Evolutionary conservation across 2,329 filamentous ascomycete genomes (phyloP).

Genomic region (Diaporthe caulivora): DNA sequence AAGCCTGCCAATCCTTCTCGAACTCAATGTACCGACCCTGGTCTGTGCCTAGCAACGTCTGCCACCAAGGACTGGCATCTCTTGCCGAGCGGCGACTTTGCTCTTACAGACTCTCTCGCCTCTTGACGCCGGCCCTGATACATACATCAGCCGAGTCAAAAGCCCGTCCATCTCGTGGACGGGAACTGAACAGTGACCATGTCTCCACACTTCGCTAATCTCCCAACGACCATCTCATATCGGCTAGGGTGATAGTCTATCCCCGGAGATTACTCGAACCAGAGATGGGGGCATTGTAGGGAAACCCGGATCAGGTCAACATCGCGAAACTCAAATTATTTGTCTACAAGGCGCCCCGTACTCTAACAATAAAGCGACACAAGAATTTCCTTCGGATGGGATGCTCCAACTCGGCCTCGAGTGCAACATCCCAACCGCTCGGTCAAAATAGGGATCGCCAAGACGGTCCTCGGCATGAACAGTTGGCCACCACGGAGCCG

Average conservation of each 20-base stretch:
- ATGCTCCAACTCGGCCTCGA: conserved; percentile 5
- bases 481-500: conserved; percentile 23
- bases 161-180: conserved; percentile 33
- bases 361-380: conserved; percentile 21
- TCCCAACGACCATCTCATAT: conserved; percentile 37
- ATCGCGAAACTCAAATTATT: conserved; percentile 36
- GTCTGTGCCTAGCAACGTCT: background rate
- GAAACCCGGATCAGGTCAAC: conserved; percentile 34
- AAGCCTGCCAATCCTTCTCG: conserved; percentile 22
- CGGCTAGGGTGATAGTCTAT: conserved; percentile 38
- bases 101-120: conserved; percentile 37
- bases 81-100: conserved; percentile 28
- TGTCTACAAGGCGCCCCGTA: background rate
- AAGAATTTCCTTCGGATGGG: conserved; percentile 1
- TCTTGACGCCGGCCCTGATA: conserved; percentile 30
- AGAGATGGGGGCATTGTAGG: conserved; percentile 13
- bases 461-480: conserved; percentile 38
- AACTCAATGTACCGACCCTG: conserved; percentile 23
- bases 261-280: conserved; percentile 40
- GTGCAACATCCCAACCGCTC: conserved; percentile 13
- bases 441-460: conserved; percentile 30
- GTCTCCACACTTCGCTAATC: conserved; percentile 38
- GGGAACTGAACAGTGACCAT: conserved; percentile 28
- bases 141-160: conserved; percentile 7
- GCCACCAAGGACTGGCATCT: conserved; percentile 24